These are phyloP conservation scores for Tylopilus vinaceipallidus DNA, from an alignment of 768 basidiomycete species.

Conservation along the genomic window DNA sequence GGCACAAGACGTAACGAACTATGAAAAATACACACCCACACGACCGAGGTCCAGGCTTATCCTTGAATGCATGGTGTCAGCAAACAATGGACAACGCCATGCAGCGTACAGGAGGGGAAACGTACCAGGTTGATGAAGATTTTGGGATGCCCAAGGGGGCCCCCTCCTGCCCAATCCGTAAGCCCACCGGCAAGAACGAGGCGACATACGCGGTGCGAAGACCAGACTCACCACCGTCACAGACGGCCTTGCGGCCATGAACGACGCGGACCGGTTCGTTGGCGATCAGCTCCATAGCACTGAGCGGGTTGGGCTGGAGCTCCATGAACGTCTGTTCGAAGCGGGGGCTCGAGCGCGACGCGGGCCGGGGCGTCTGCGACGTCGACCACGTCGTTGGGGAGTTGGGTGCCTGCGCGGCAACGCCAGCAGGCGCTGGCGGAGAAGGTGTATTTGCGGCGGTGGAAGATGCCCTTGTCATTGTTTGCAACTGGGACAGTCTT, in stretches of 20 bases:
- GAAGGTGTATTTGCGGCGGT: constrained; percentile 12
- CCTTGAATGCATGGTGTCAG: constrained; percentile 42
- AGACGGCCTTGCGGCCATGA: constrained; percentile 79
- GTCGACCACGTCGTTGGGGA: constrained; percentile 81
- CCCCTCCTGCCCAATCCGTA: constrained; percentile 62
- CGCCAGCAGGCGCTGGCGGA: constrained; percentile 18
- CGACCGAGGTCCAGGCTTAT: constrained; percentile 81
- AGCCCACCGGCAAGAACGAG: constrained; percentile 11
- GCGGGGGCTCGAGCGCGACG: constrained; percentile 60
- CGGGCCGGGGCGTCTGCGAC: constrained; percentile 70
- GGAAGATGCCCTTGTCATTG: constrained; percentile 25
- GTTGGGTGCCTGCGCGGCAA: constrained; percentile 78
- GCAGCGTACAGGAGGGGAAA: constrained; percentile 14
- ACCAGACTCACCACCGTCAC: constrained; percentile 86
- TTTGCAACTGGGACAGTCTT: constrained; percentile 15
- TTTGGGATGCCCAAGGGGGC: constrained; percentile 94
- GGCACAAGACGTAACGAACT: not conserved
- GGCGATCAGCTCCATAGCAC: constrained; percentile 87
- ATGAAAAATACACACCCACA: constrained; percentile 74
- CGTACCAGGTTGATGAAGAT: constrained; percentile 93
- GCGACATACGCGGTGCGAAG: not conserved
- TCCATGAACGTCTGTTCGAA: constrained; percentile 92
- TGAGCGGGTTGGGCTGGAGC: constrained; percentile 84
- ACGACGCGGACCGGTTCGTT: constrained; percentile 85
- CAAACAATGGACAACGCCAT: not conserved